Base-by-base conservation (phyloP, 495 filamentous ascomycete species). In the Podospora anserina region DNA sequence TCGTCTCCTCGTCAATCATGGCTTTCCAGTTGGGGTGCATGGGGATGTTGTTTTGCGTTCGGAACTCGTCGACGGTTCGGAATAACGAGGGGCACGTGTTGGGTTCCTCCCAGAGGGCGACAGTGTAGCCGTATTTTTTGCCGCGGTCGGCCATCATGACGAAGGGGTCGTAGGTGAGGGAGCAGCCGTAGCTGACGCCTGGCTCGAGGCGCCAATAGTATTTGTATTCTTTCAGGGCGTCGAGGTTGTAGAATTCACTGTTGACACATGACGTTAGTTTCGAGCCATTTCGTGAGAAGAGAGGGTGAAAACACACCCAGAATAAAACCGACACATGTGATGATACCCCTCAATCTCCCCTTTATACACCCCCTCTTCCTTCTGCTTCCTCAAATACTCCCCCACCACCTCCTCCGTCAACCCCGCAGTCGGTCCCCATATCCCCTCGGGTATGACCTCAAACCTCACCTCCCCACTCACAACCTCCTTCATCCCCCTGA, bases 281-380 rank as follows among this genome's bases (percentile, higher is more conserved):
- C 23, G 23, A 23, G 23, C 23, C 15, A 49, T 32, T 3, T 32
- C 2, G 39, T 11, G 20, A 6, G 56, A 58, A 5, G 6, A 58
- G 11, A 20, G 6, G 0, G 5, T 4, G 20, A n/a, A 27, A 9
- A 58, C 13, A 11, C 20, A 58, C 56, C 56, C 95, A 56, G 94
- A 99, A 80, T 97, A 97, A 83, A 99, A 99, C 63, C 95, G 87
- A 77, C 92, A 96, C 92, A 96, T 96, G 81, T 97, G 92, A 76
- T 99, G 95, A 76, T 99, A 99, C 77, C 91, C 95, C 77, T 97
- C 95, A 89, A 97, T 96, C 23, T 94, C 95, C 75, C 92, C 95
- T 74, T 99, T 97, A 87, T 94, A 91, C 73, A 99, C 94, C 30
- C 93, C 93, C 56, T 84, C 84, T 78, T 94, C 89, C 65, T 92